Evolutionary conservation across 2,329 filamentous ascomycete species (phyloP).

Genomic region (Talaromyces verruculosus): DNA sequence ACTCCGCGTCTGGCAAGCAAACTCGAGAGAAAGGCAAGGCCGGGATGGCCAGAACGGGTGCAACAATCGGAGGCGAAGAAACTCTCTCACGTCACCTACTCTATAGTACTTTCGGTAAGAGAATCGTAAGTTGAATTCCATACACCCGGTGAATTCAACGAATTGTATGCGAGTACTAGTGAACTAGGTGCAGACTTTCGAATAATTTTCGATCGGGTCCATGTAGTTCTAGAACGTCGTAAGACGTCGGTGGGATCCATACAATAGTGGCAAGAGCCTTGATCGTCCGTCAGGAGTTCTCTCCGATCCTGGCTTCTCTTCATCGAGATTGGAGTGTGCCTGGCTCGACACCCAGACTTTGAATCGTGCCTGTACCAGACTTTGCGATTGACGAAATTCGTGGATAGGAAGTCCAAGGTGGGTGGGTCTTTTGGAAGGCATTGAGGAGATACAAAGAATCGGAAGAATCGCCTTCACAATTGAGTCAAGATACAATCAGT

Average conservation of each 20-base stretch:
- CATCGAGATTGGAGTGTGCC: background rate
- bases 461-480: background rate
- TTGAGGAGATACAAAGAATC: background rate
- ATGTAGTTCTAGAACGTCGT: background rate
- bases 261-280: background rate
- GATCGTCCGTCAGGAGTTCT: background rate
- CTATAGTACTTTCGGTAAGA: background rate
- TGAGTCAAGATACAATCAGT: background rate
- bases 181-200: no score
- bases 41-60: background rate
- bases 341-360: slow-evolving; percentile 1
- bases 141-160: no score
- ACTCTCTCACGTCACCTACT: background rate
- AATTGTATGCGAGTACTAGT: background rate
- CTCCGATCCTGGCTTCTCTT: background rate
- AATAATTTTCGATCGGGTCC: background rate
- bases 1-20: background rate
- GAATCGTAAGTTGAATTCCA: background rate
- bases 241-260: background rate
- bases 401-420: background rate
- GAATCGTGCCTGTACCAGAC: slow-evolving; percentile 4
- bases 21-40: background rate
- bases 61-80: no score
- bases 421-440: background rate
- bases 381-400: background rate